Conservation (phyloP, 345 rosid genomes). For the Durio zibethinus region DNA sequence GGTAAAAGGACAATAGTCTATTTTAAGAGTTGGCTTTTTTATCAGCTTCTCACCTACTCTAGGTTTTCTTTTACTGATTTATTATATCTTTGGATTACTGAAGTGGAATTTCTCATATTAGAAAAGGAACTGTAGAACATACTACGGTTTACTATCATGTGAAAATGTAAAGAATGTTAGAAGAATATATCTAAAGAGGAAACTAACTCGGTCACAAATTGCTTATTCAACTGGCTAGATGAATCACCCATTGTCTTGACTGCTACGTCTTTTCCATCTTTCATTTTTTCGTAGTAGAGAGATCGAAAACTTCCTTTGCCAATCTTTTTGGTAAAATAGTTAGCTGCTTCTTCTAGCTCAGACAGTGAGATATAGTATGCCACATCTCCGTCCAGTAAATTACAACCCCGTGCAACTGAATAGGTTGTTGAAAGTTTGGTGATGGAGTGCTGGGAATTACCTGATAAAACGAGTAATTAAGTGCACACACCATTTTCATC, state of each 20-base stretch:
- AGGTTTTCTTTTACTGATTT: background rate
- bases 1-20: background rate
- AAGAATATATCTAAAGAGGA: constrained; percentile 16
- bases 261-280: constrained; percentile 92
- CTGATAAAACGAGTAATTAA: constrained; percentile 32
- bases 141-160: background rate
- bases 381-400: constrained; percentile 71
- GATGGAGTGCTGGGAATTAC: constrained; percentile 41
- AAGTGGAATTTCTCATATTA: too few relatives aligned
- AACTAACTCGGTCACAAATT: constrained; percentile 91
- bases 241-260: constrained; percentile 82
- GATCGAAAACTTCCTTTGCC: constrained; percentile 96
- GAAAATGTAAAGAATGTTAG: background rate
- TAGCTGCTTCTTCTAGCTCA: constrained; percentile 77
- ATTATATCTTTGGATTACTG: background rate
- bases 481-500: constrained; percentile 46
- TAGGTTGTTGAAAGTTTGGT: constrained; percentile 47
- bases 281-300: constrained; percentile 90
- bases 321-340: constrained; percentile 63
- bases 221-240: constrained; percentile 58
- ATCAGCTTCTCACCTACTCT: too few relatives aligned
- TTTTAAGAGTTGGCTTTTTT: too few relatives aligned
- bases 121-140: too few relatives aligned
- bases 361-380: constrained; percentile 68
- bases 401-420: constrained; percentile 60